Percentiles rank a stretch among this genome's conserved stretches.
Evolutionary conservation across 306 rosid species (phyloP).

Genomic region (Cajanus cajan): DNA sequence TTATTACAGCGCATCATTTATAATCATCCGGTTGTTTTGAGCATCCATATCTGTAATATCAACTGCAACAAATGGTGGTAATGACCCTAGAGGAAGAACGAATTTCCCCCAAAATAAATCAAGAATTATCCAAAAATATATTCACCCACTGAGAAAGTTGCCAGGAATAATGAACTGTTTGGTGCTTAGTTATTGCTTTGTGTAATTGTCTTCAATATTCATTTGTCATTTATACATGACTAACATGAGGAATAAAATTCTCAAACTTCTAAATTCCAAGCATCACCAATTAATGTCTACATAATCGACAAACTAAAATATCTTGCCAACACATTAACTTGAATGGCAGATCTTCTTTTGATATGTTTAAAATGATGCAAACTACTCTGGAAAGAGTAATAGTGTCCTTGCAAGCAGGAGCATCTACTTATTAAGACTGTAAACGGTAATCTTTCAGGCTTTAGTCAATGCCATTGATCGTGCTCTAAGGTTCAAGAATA

Average conservation of each 20-base stretch:
- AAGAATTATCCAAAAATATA: not conserved
- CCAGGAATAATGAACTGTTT: not conserved
- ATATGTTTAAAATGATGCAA: not conserved
- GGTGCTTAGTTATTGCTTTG: not conserved
- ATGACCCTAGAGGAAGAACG: not conserved
- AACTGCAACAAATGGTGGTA: not conserved
- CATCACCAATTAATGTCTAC: not conserved
- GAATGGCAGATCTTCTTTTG: not conserved
- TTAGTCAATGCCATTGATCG: conserved; percentile 60
- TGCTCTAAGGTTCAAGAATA: conserved; percentile 79
- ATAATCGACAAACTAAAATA: conserved; percentile 10
- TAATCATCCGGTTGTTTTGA: not conserved
- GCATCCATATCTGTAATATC: not conserved
- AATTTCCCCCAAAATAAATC: not conserved
- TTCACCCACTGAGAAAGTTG: conserved; percentile 1
- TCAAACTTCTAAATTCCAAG: not conserved
- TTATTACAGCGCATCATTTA: not conserved
- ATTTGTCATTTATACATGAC: not conserved
- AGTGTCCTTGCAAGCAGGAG: not conserved
- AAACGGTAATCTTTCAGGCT: conserved; percentile 34
- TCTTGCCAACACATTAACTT: not conserved
- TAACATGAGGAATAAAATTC: not conserved
- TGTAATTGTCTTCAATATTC: not conserved
- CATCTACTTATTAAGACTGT: not conserved
- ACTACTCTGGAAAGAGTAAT: not conserved